phyloP scores from a whole-genome alignment of 495 filamentous ascomycete genomes.

The Xylaria intraflava region DNA sequence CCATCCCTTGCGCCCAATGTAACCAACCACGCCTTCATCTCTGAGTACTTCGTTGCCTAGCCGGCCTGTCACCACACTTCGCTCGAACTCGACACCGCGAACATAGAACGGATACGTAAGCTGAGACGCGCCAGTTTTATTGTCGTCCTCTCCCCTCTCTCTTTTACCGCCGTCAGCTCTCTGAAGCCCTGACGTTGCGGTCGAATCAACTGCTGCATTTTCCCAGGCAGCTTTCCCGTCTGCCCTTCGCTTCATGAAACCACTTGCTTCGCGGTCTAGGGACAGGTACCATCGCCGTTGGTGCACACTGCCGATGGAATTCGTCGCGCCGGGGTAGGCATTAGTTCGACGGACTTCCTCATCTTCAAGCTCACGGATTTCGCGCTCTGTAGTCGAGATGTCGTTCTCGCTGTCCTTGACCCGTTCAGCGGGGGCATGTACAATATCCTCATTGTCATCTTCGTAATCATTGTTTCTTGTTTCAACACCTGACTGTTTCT shows the following conservation, averaged over 20 bases:
- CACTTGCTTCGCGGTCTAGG: slow-evolving; percentile 48
- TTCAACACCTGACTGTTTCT: background rate
- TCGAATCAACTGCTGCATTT: background rate
- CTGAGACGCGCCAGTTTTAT: slow-evolving; percentile 21
- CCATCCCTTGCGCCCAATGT: slow-evolving; percentile 52
- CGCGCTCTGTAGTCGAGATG: slow-evolving; percentile 30
- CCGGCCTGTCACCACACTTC: slow-evolving; percentile 58
- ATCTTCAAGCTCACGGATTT: slow-evolving; percentile 36
- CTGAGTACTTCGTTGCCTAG: slow-evolving; percentile 47
- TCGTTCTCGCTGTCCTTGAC: background rate
- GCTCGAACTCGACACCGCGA: slow-evolving; percentile 48
- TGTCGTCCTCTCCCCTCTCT: slow-evolving; percentile 2
- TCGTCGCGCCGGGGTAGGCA: slow-evolving; percentile 56
- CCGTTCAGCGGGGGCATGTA: slow-evolving; percentile 14
- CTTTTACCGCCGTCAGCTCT: slow-evolving; percentile 3
- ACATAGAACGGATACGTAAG: slow-evolving; percentile 53
- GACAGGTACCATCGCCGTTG: slow-evolving; percentile 58
- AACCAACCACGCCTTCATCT: slow-evolving; percentile 53
- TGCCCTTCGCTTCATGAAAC: slow-evolving; percentile 36
- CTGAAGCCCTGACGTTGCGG: background rate
- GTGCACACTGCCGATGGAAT: slow-evolving; percentile 57
- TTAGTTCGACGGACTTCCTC: slow-evolving; percentile 53
- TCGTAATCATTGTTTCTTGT: background rate
- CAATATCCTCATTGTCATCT: slow-evolving; percentile 14
- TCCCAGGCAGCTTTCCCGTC: slow-evolving; percentile 25